These are phyloP conservation scores for Epichloe gansuensis DNA, from an alignment of 2,329 filamentous ascomycete genomes.

Conservation along the genomic window DNA sequence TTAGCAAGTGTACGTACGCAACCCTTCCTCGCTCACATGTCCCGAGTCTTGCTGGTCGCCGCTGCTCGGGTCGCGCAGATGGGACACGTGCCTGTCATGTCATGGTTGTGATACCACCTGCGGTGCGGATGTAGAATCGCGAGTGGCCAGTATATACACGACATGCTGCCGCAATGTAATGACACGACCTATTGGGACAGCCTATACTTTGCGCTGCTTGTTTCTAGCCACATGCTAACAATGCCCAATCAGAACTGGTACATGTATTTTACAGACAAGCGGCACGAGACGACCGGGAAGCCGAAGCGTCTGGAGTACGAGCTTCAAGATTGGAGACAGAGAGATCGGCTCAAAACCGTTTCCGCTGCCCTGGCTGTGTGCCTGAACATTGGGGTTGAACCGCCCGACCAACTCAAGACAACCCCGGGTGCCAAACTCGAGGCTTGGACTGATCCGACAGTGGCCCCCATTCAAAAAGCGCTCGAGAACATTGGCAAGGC, in stretches of 20 bases:
- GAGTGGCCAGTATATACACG: not conserved
- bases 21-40: not conserved
- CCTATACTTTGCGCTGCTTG: not conserved
- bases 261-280: constrained; percentile 99
- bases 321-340: constrained; percentile 93
- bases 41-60: not conserved
- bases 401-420: constrained; percentile 92
- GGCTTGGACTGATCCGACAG: constrained; percentile 89
- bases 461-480: constrained; percentile 67
- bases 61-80: constrained; percentile 4
- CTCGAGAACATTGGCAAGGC: constrained; percentile 93
- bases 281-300: constrained; percentile 86
- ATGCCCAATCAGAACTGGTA: constrained; percentile 65
- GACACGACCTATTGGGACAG: not conserved
- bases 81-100: constrained; percentile 2
- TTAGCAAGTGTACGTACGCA: constrained; percentile 56
- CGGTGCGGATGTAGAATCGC: not conserved
- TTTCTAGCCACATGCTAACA: not conserved
- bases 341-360: constrained; percentile 90
- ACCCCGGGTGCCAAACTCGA: constrained; percentile 87
- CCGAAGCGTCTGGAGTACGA: constrained; percentile 55
- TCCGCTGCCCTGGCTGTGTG: constrained; percentile 90
- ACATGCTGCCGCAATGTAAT: not conserved
- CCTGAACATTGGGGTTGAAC: constrained; percentile 93
- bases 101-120: constrained; percentile 4